Conservation (phyloP, 306 rosid genomes). For the Casuarina glauca region DNA sequence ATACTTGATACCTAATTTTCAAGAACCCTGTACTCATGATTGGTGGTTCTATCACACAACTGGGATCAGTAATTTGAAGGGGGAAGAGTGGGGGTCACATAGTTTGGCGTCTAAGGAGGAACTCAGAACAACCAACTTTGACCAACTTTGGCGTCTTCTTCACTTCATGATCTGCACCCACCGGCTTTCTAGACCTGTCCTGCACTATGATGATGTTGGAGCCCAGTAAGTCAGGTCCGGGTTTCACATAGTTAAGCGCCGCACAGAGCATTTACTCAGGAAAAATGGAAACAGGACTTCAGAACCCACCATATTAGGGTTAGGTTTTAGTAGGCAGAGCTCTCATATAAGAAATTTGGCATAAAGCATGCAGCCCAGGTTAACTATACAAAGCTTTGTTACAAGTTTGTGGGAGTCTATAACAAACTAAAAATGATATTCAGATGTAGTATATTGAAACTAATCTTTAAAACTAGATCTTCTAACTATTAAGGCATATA, state of each 20-base stretch:
- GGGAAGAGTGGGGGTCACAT: no score
- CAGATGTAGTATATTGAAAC: no score
- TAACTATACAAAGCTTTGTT: no score
- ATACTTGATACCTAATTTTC: no score
- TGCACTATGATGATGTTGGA: neutral
- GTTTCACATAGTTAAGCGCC: neutral
- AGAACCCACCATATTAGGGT: neutral
- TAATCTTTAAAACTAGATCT: no score
- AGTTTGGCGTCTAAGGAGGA: neutral
- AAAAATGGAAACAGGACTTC: neutral
- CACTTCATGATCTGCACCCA: neutral
- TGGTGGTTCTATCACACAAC: constrained; percentile 16
- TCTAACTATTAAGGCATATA: no score
- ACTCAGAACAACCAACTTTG: neutral
- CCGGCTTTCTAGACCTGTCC: neutral
- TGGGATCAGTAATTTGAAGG: neutral
- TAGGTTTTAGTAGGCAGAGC: no score
- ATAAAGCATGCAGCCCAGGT: no score
- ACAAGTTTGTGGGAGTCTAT: no score
- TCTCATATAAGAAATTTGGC: no score
- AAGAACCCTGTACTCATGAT: neutral
- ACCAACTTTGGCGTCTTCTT: neutral
- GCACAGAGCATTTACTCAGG: neutral
- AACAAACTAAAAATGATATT: no score
- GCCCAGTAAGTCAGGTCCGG: neutral